Base-by-base conservation (phyloP, 2,329 filamentous ascomycete genomes). In the Aspergillus sp. region DNA sequence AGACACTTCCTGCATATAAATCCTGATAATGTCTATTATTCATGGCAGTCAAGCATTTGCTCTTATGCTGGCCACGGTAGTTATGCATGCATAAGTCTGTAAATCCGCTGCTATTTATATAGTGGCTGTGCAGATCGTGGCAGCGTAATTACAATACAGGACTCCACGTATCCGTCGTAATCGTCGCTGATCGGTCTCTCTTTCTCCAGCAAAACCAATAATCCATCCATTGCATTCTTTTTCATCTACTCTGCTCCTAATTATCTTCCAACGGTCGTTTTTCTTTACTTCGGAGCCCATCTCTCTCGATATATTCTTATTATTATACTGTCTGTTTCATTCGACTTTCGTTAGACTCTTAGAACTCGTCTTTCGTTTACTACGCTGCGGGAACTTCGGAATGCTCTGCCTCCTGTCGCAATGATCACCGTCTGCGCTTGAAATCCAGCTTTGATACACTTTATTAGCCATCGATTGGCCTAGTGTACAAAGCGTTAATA, bases 361-460 rank as follows among this genome's bases (percentile, higher is more conserved):
- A 19, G 19, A 19, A 19, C 19, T 19, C 19, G 19, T 19, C 19
- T 4, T 19, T 19, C 19, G 19, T 19, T 19, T 19, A 19, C 19
- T 19, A 19, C 19, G 19, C 19, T 19, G 19, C 19, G 19, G 19
- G 19, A 19, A 19, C 19, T 19, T 19, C 19, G 19, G 19, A 19
- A 19, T 19, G 19, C 19, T 19, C 19, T 19, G 19, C 19, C 13
- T 9, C 38, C 38, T 26, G 38, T 37, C 47, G 41, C 38, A 40
- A 57, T 56, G 54, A 39, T 36, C 47, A 42, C 43, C 37, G 33
- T 36, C 40, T 27, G 13, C 33, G 42, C 30, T 27, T 46, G 31
- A 33, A 33, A 19, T 27, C 37, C 39, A 46, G 43, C 28, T 44
- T 19, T 19, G 19, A 19, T 19, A 19, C 19, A 19, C 19, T 19